A percentile compares a stretch with the other conserved stretches of the same genome.
These are phyloP conservation scores for Lentinula guzmanii DNA, from an alignment of 768 basidiomycete species.

Conservation along the genomic window DNA sequence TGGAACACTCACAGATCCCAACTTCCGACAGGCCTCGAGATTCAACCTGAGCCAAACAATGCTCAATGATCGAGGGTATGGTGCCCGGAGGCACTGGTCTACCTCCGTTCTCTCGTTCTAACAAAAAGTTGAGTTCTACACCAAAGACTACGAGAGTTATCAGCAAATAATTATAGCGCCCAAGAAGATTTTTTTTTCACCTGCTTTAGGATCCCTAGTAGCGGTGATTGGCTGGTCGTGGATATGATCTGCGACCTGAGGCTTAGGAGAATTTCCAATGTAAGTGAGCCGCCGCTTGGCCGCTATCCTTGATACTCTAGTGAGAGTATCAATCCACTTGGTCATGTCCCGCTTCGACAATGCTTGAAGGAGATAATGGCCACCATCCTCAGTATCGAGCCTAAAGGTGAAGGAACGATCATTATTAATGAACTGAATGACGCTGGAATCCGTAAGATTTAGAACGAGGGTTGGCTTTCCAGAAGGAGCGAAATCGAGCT, in stretches of 20 bases:
- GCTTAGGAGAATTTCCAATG: constrained; percentile 69
- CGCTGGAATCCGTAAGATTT: constrained; percentile 66
- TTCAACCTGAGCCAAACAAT: constrained; percentile 68
- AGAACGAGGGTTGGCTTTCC: constrained; percentile 73
- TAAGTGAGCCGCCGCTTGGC: constrained; percentile 80
- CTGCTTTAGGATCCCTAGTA: constrained; percentile 70
- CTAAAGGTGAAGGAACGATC: constrained; percentile 81
- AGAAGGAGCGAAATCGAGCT: constrained; percentile 69
- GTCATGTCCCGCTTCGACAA: constrained; percentile 63
- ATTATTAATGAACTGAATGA: constrained; percentile 69
- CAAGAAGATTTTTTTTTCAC: constrained; percentile 28
- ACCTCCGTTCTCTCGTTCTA: constrained; percentile 56
- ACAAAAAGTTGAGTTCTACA: constrained; percentile 64
- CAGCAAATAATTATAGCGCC: constrained; percentile 3
- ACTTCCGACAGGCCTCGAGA: constrained; percentile 71
- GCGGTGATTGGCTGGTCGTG: constrained; percentile 51
- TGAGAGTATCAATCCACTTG: constrained; percentile 74
- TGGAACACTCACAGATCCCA: constrained; percentile 63
- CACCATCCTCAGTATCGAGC: constrained; percentile 83
- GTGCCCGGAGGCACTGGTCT: constrained; percentile 46
- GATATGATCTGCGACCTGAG: constrained; percentile 69
- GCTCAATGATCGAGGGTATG: constrained; percentile 61
- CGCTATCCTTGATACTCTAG: constrained; percentile 62
- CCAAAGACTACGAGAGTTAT: constrained; percentile 53
- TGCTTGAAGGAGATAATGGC: constrained; percentile 76